Evolutionary conservation across 768 basidiomycete genomes (phyloP).

Genomic region (Termitomyces sp.): DNA sequence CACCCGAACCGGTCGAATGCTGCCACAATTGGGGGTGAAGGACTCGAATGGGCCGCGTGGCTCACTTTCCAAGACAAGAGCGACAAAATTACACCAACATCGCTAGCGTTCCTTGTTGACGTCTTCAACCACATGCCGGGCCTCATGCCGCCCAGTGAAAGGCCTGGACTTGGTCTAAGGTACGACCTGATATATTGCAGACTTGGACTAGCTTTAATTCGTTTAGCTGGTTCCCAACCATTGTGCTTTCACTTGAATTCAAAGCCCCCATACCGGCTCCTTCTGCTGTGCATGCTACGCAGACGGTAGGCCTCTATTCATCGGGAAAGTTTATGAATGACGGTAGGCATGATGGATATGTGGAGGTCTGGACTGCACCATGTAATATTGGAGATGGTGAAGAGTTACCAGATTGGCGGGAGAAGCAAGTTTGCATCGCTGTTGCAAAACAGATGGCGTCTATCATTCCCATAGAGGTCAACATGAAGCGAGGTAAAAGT

Average conservation of each 20-base stretch:
- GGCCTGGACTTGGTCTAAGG: constrained; percentile 30
- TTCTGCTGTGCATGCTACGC: constrained; percentile 32
- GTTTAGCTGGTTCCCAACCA: constrained; percentile 45
- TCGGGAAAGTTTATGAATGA: constrained; percentile 46
- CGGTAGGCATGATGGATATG: constrained; percentile 51
- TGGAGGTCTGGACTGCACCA: constrained; percentile 68
- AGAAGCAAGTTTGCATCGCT: constrained; percentile 57
- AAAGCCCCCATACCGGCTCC: constrained; percentile 50
- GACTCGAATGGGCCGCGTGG: constrained; percentile 58
- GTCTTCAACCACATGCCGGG: constrained; percentile 39
- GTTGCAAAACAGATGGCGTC: constrained; percentile 60
- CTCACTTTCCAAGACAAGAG: constrained; percentile 36
- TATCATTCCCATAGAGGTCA: constrained; percentile 37
- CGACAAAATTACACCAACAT: constrained; percentile 42
- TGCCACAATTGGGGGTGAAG: constrained; percentile 44
- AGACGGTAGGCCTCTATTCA: constrained; percentile 55
- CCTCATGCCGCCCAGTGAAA: constrained; percentile 43
- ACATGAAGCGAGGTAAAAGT: constrained; percentile 25
- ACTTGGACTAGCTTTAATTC: neutral
- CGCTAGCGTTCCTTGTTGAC: constrained; percentile 55
- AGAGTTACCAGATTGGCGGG: constrained; percentile 46
- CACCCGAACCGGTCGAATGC: constrained; percentile 32
- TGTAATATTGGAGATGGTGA: constrained; percentile 44
- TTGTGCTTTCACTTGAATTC: constrained; percentile 58
- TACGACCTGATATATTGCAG: constrained; percentile 7